Conservation (phyloP, 208 protist species). For the Wallacemonas sp. region DNA sequence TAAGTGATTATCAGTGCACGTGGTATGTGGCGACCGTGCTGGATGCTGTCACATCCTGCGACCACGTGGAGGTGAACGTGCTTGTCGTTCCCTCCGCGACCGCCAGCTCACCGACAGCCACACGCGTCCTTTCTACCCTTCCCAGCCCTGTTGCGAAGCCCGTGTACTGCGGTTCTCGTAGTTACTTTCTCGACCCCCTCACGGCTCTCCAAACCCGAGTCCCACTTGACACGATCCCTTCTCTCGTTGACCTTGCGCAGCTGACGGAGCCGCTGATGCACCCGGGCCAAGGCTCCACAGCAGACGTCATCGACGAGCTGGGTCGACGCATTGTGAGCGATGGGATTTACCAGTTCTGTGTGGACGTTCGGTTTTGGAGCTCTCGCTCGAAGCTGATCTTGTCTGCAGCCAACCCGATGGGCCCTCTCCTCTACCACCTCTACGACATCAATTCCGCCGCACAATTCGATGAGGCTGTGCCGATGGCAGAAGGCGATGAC, state of each 20-base stretch:
- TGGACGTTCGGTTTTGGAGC: constrained; percentile 24
- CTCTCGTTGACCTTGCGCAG: constrained; percentile 25
- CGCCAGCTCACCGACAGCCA: too few relatives aligned
- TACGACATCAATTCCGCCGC: constrained; percentile 9
- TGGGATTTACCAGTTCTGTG: constrained; percentile 40
- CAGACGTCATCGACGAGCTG: constrained; percentile 6
- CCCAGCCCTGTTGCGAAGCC: too few relatives aligned
- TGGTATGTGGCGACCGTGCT: constrained; percentile 13
- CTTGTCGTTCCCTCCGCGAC: background rate
- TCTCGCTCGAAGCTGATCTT: background rate
- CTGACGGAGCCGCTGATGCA: constrained; percentile 7
- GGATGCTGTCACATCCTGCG: background rate
- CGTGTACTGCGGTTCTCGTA: constrained; percentile 45
- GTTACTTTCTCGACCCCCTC: constrained; percentile 45
- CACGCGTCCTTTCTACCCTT: too few relatives aligned
- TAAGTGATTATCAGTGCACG: constrained; percentile 10
- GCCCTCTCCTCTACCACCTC: constrained; percentile 6
- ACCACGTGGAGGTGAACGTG: background rate
- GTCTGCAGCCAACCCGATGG: background rate
- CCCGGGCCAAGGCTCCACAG: background rate
- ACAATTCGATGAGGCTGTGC: too few relatives aligned
- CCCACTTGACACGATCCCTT: constrained; percentile 27
- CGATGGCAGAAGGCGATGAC: background rate
- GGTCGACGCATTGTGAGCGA: constrained; percentile 9
- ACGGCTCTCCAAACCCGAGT: constrained; percentile 34